phyloP scores from a whole-genome alignment of 164 flowering plant species.

The Annona squamosa region DNA sequence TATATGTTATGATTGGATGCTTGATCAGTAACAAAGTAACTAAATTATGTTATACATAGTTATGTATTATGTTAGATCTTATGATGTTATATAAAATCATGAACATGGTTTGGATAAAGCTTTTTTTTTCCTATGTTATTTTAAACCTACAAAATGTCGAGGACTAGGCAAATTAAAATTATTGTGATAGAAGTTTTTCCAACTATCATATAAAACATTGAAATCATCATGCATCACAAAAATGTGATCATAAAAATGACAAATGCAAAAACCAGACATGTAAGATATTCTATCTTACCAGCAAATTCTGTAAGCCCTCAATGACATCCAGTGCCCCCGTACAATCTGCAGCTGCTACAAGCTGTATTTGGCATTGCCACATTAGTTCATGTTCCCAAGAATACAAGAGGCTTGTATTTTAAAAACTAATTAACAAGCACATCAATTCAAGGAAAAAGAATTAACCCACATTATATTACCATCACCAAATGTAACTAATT shows the following conservation, averaged over 20 bases:
- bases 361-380: slow-evolving; percentile 43
- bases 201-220: neutral
- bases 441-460: too few species aligned
- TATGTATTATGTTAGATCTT: too few species aligned
- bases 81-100: too few species aligned
- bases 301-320: slow-evolving; percentile 77
- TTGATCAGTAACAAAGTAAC: too few species aligned
- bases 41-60: too few species aligned
- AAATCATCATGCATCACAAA: neutral
- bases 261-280: neutral
- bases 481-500: too few species aligned
- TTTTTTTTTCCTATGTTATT: too few species aligned
- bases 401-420: neutral
- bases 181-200: neutral
- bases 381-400: slow-evolving; percentile 10
- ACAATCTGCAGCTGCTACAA: slow-evolving; percentile 93
- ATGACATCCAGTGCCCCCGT: slow-evolving; percentile 96
- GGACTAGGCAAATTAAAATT: neutral
- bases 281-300: slow-evolving; percentile 39
- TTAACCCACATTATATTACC: too few species aligned
- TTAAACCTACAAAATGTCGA: neutral
- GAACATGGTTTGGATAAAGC: too few species aligned
- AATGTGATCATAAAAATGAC: neutral
- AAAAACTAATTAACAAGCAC: too few species aligned
- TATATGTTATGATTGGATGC: too few species aligned